Evolutionary conservation across 2,329 filamentous ascomycete species (phyloP).

Genomic region (Penicillium sclerotigenum): DNA sequence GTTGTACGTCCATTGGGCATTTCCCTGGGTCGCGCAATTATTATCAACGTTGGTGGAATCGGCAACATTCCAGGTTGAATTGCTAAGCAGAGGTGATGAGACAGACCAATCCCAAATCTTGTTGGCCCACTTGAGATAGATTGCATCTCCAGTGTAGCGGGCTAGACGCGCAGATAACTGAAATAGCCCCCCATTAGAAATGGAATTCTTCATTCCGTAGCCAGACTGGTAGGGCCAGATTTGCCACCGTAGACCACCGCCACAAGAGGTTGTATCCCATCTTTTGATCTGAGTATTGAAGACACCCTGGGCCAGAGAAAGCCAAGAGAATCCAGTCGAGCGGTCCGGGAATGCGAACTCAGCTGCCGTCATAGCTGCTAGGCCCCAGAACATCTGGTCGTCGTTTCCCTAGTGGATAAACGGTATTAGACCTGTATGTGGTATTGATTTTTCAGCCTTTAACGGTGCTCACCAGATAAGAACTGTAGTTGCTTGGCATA

Average conservation of each 20-base stretch:
- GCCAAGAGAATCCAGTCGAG: constrained; percentile 7
- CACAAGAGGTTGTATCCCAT: constrained; percentile 13
- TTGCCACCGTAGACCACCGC: constrained; percentile 16
- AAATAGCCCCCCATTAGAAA: constrained; percentile 15
- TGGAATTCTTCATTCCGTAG: constrained; percentile 12
- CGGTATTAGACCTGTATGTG: not conserved
- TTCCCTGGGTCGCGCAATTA: constrained; percentile 57
- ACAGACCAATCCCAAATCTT: constrained; percentile 18
- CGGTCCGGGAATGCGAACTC: constrained; percentile 6
- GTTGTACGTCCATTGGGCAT: constrained; percentile 65
- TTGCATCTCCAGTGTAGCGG: constrained; percentile 8
- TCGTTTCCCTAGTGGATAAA: constrained; percentile 9
- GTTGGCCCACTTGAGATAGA: constrained; percentile 14
- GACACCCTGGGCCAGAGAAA: constrained; percentile 10
- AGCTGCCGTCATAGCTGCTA: constrained; percentile 14
- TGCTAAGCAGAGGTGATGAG: constrained; percentile 8
- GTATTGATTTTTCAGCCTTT: not conserved
- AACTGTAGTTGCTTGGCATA: constrained; percentile 14
- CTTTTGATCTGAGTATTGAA: constrained; percentile 10
- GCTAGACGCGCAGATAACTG: constrained; percentile 13
- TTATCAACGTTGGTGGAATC: constrained; percentile 39
- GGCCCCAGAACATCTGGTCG: constrained; percentile 16
- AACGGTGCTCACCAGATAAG: constrained; percentile 7
- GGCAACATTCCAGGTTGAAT: constrained; percentile 11
- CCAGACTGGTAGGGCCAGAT: constrained; percentile 10